Evolutionary conservation across 179 eudicot genomes (phyloP), one percentile per base, ranked within the genome.

Genomic region (Spergularia azorica): DNA sequence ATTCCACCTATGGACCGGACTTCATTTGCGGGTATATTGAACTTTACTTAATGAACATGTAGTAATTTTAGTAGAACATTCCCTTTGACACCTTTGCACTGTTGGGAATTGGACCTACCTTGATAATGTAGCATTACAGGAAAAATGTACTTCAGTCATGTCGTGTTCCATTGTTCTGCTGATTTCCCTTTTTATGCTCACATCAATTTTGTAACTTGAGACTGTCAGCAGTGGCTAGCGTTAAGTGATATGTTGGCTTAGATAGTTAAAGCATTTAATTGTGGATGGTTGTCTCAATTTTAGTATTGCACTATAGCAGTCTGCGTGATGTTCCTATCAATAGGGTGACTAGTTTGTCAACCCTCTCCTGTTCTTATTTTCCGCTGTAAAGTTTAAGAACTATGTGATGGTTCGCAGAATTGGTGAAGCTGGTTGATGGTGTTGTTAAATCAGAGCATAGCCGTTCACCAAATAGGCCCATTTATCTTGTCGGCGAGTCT

Each of bases 401-500:
- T 12, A 12, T 46, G 16, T 63, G 2, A 54, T 76, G 15, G 77
- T 65, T 74, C 76, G 73, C 87, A 93, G 97, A 85, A 57, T 76
- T 91, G 82, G 90, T 93, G 84, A 82, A 84, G 78, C 79, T 88
- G 81, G 89, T 93, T 68, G 92, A 86, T 77, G 81, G 68, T 60
- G 79, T 84, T 26, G 82, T 90, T 48, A 84, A 77, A 71, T 80
- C 79, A 70, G 96, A 89, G 77, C 56, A 84, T 67, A 74, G 50
- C 5, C 84, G 78, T 26, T 71, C 77, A 51, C 94, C 92, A 70
- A 79, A 82, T 50, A 87, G 92, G 80, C 97, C 96, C 13, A 86
- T 91, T 71, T 93, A 93, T 87, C 87, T 93, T 71, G 89, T 88
- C 48, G 94, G 88, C 43, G 92, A 93, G 69, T 88, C 92, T 73